Evolutionary conservation across 225 moss, liverwort and hornwort genomes (phyloP).

Genomic region (Sphagnum tenellum): DNA sequence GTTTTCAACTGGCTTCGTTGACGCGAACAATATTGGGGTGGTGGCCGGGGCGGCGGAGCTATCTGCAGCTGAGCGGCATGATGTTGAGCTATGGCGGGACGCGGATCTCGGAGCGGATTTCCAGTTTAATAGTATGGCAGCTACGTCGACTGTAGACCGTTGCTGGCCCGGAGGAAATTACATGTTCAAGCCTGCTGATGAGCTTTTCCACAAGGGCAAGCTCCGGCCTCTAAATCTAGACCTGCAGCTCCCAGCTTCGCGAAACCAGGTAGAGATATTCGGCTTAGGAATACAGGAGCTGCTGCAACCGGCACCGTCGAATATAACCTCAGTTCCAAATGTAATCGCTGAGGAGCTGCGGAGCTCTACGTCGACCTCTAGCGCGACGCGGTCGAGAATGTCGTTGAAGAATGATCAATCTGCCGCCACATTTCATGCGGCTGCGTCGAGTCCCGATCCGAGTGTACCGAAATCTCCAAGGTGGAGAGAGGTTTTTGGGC

Average conservation of each 20-base stretch:
- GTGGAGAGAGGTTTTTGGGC: constrained; percentile 85
- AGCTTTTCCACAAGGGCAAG: constrained; percentile 83
- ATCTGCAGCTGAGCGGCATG: constrained; percentile 12
- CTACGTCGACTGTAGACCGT: neutral
- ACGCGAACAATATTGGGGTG: constrained; percentile 11
- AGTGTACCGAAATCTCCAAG: constrained; percentile 55
- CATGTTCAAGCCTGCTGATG: constrained; percentile 74
- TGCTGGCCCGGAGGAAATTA: constrained; percentile 33
- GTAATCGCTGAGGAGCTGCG: too few species aligned
- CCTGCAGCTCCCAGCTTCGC: too few species aligned
- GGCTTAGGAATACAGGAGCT: constrained; percentile 1
- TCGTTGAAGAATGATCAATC: too few species aligned
- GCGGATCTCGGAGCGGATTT: constrained; percentile 51
- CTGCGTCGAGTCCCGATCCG: neutral
- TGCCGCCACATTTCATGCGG: too few species aligned
- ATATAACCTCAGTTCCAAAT: too few species aligned
- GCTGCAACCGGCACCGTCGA: constrained; percentile 1
- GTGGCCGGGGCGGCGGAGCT: constrained; percentile 17
- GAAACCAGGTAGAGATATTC: too few species aligned
- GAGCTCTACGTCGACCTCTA: too few species aligned
- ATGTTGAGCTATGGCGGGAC: constrained; percentile 12
- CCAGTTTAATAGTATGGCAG: constrained; percentile 57
- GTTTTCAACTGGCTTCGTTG: constrained; percentile 46
- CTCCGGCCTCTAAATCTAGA: constrained; percentile 37
- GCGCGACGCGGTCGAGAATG: too few species aligned